Evolutionary conservation across 148 eudicot species (phyloP), one percentile per base, ranked within the genome.

Genomic region (Fagopyrum esculentum): DNA sequence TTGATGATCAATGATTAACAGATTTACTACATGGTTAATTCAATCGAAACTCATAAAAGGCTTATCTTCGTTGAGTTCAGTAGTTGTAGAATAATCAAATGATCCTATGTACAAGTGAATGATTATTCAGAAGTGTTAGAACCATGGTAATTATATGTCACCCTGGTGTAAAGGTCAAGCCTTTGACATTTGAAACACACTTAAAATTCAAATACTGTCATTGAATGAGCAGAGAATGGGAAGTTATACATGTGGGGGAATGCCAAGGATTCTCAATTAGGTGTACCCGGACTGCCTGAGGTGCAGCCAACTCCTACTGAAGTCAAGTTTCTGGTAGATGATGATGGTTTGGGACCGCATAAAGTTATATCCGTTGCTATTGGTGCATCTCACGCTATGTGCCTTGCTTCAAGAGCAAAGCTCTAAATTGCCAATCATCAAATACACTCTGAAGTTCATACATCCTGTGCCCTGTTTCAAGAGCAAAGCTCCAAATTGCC

Each of bases 261-360:
- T 78, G 81, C 90, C 10, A 87, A 89, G 78, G 97, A 95, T 84
- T 87, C 87, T 16, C 99, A 95, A 76, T 76, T 95, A 73, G 99
- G 99, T 22, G 84, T 92, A 56, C 97, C 99, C 45, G 99, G 99
- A 47, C 82, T 95, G 71, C 96, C 93, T n/a, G 90, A 90, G 57
- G 77, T 90, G 55, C 96, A 95, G 70, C 78, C 87, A 15, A 71
- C 85, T 75, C 99, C 99, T 0, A 80, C 90, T 16, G 90, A 95
- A 85, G 97, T 95, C 47, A 85, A 89, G 55, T 95, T 95, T 82
- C 92, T 90, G 57, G 76, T 44, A 71, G 96, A 92, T 76, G 92
- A 92, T 66, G 97, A 90, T 74, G 91, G 83, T 44, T 76, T 90
- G 30, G 97, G 92, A 10, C 75, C 80, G 43, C 91, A 88, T 77